Evolutionary conservation across 179 eudicot genomes (phyloP).

Genomic region (Pouteria campechiana): DNA sequence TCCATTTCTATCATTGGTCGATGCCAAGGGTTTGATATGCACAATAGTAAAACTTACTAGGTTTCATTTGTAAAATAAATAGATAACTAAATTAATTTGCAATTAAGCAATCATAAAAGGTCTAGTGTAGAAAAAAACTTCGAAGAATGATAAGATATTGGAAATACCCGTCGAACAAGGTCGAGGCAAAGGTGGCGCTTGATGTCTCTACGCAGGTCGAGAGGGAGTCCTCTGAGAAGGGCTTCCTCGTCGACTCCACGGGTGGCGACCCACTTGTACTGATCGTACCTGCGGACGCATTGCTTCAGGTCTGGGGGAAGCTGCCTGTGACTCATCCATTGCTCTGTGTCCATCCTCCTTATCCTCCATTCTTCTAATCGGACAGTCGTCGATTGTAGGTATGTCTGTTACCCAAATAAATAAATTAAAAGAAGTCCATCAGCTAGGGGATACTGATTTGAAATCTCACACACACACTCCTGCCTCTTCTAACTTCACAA

Average conservation of each 20-base stretch:
- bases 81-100: no score
- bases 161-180: conserved; percentile 56
- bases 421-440: no score
- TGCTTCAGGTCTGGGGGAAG: conserved; percentile 56
- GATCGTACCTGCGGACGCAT: conserved; percentile 42
- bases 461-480: no score
- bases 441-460: no score
- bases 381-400: conserved; percentile 44
- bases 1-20: no score
- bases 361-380: conserved; percentile 73
- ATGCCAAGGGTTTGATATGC: no score
- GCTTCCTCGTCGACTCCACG: conserved; percentile 61
- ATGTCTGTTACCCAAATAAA: conserved; percentile 31
- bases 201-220: conserved; percentile 59
- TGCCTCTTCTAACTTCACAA: no score
- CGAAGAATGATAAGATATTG: neutral
- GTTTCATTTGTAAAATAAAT: no score
- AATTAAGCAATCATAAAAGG: no score
- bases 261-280: conserved; percentile 62
- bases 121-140: no score
- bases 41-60: no score
- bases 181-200: conserved; percentile 68
- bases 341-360: conserved; percentile 58
- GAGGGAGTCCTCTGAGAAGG: conserved; percentile 48
- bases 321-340: conserved; percentile 79